A percentile compares a stretch with the other conserved stretches of the same genome.
These are phyloP conservation scores for Populus hybrid DNA, from an alignment of 441 rosid genomes.

Conservation along the genomic window DNA sequence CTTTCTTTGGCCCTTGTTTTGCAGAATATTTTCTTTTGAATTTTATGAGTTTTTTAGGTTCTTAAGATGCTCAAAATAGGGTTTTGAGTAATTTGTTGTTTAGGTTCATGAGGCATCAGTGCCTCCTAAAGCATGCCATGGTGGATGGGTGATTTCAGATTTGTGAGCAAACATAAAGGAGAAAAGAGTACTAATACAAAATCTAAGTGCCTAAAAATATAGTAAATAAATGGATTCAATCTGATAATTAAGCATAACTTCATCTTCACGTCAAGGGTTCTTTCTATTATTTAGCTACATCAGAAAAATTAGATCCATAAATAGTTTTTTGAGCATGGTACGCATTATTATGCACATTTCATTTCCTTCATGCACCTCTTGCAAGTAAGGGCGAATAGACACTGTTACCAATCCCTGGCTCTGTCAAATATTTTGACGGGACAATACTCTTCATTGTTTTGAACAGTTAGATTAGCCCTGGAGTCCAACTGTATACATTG, in stretches of 20 bases:
- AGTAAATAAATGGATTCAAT: neutral
- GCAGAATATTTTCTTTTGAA: neutral
- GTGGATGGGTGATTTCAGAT: neutral
- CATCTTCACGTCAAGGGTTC: neutral
- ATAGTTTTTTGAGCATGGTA: no score
- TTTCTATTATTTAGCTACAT: neutral
- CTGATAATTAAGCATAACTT: neutral
- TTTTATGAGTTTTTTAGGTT: neutral
- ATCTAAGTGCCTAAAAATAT: neutral
- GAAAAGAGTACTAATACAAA: neutral
- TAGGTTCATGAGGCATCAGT: neutral
- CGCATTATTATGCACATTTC: no score
- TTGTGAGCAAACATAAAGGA: neutral
- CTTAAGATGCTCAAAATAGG: neutral
- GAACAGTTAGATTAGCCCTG: conserved; percentile 3
- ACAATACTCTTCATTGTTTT: neutral
- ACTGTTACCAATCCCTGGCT: no score
- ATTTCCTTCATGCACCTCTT: no score
- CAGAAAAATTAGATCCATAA: no score
- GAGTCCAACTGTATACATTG: neutral
- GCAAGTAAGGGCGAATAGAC: no score
- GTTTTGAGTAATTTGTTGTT: conserved; percentile 1
- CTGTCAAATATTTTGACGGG: neutral
- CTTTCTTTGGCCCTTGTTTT: neutral
- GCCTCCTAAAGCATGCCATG: neutral